Conservation (phyloP, 495 filamentous ascomycete genomes). For the Annulohypoxylon moriforme region DNA sequence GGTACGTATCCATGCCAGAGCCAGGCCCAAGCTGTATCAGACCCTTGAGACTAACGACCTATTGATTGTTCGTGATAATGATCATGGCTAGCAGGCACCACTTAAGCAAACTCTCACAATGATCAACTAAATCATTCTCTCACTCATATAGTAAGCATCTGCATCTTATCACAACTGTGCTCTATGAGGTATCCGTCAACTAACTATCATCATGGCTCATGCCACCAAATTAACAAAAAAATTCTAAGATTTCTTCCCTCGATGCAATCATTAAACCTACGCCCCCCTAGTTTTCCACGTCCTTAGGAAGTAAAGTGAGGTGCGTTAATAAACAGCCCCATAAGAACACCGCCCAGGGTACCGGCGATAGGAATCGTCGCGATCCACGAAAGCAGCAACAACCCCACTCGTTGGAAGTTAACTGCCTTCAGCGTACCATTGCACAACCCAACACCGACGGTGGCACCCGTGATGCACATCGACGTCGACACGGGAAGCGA, state of each 20-base stretch:
- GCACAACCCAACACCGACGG: constrained; percentile 67
- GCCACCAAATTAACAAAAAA: not conserved
- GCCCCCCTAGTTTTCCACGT: not conserved
- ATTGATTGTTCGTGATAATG: no score
- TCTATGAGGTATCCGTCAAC: no score
- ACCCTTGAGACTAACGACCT: no score
- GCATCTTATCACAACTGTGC: no score
- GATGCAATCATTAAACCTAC: not conserved
- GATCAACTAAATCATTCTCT: no score
- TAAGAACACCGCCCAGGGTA: constrained; percentile 67
- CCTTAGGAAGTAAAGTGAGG: constrained; percentile 60
- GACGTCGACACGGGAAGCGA: constrained; percentile 69
- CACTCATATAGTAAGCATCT: no score
- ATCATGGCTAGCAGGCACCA: no score
- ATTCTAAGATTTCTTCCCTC: not conserved
- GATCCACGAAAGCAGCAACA: constrained; percentile 65
- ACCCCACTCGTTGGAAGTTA: constrained; percentile 71
- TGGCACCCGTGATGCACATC: constrained; percentile 70
- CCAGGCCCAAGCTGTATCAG: no score
- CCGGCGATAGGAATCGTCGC: constrained; percentile 72
- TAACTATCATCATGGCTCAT: no score
- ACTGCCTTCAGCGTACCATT: constrained; percentile 68
- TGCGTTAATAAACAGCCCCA: constrained; percentile 71
- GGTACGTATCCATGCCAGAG: no score
- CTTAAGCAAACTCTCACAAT: no score